A percentile compares a stretch with the other conserved stretches of the same genome.
phyloP scores from a whole-genome alignment of 2,329 filamentous ascomycete genomes.

The Fusarium proliferatum region DNA sequence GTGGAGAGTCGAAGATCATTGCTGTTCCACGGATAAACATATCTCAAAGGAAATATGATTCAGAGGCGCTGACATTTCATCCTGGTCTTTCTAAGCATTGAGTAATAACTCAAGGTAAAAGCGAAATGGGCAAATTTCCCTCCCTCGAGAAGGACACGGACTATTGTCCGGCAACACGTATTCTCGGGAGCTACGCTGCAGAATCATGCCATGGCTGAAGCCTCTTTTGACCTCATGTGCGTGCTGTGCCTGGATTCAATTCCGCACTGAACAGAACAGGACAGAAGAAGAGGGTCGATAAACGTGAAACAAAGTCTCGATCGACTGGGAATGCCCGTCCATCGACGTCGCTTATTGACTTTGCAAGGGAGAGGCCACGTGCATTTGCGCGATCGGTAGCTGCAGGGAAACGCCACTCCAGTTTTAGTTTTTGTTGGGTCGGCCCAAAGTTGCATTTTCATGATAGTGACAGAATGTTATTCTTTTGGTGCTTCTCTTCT shows the following conservation, averaged over 20 bases:
- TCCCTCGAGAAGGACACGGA: not conserved
- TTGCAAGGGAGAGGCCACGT: conserved; percentile 23
- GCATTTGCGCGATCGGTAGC: conserved; percentile 4
- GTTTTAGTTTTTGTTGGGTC: not conserved
- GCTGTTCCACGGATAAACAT: not conserved
- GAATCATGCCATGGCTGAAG: not conserved
- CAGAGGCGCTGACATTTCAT: not conserved
- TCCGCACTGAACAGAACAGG: not conserved
- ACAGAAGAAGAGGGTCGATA: not conserved
- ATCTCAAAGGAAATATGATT: not conserved
- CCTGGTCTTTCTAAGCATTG: conserved; percentile 5
- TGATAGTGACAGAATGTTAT: not conserved
- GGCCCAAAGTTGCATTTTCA: not conserved
- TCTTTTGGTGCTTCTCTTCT: not conserved
- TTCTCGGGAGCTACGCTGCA: not conserved
- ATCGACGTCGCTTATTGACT: conserved; percentile 19
- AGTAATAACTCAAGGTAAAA: conserved; percentile 3
- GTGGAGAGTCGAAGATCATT: conserved; percentile 18
- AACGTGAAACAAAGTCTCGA: conserved; percentile 17
- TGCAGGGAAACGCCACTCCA: conserved; percentile 8
- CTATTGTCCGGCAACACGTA: not conserved
- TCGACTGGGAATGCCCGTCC: conserved; percentile 9
- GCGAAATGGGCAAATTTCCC: conserved; percentile 7
- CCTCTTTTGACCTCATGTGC: not conserved
- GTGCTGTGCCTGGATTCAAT: not conserved